Base-by-base conservation (phyloP, 345 rosid genomes). In the Populus alba region DNA sequence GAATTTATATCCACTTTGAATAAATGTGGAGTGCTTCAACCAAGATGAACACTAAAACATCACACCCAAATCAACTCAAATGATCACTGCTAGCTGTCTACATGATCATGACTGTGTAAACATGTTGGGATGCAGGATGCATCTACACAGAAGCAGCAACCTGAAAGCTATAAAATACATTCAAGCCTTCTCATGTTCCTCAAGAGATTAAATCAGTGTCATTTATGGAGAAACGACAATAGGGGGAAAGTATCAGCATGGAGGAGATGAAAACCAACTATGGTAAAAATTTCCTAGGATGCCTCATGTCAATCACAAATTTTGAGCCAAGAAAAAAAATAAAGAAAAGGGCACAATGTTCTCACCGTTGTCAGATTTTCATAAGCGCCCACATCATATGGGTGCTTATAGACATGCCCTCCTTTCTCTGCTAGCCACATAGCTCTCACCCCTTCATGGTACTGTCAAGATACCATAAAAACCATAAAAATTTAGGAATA, bases 381-480 rank as follows among this genome's bases (percentile, higher is more conserved):
- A 73, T 69, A 91, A 74, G 86, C 79, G 75, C 96, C 91, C 8
- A 92, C 83, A 85, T 92, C 91, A 80, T 94, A 94, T 81, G 97
- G 98, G 88, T 94, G 96, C 87, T 87, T 90, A 78, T 92, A 92
- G 71, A 90, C 83, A 70, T 86, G 79, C 66, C 96, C 98, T 75
- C 93, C 96, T 87, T 91, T 94, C 89, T 90, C 94, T 78, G 98
- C 97, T 80, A 92, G 90, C 97, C 94, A 92, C 94, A 87, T 87
- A 68, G 96, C 96, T 88, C 97, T 89, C 71, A 92, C 97, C 33
- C 98, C 98, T 89, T 94, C 98, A 70, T 94, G 93, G 80, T 92
- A 90, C 97, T 94, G 90, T 70, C 71, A 78, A 85, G 43, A 80
- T 45, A 75, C 65, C 51, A 69, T 67, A 68, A 12, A 49, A 49